These are phyloP conservation scores for Ogataea degrootiae DNA, from an alignment of 805 yeast species.

Conservation along the genomic window DNA sequence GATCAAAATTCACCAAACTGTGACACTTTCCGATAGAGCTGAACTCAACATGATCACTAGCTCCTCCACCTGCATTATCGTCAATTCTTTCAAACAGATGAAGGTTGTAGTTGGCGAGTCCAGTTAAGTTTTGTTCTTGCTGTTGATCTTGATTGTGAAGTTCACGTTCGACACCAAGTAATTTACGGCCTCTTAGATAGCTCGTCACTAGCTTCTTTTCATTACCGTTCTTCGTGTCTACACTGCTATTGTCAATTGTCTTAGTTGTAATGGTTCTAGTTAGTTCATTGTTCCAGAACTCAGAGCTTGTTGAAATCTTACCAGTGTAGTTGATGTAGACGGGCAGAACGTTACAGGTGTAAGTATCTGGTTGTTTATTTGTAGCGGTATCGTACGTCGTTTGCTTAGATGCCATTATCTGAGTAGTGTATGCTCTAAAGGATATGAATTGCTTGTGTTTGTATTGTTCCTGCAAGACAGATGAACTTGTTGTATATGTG, in stretches of 20 bases:
- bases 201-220: slow-evolving; percentile 3
- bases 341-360: slow-evolving; percentile 18
- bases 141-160: background rate
- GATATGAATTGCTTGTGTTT: too few relatives aligned
- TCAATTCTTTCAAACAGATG: slow-evolving; percentile 7
- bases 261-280: background rate
- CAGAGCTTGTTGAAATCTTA: slow-evolving; percentile 1
- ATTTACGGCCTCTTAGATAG: slow-evolving; percentile 19
- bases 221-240: background rate
- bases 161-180: slow-evolving; percentile 14
- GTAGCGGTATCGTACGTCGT: background rate
- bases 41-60: slow-evolving; percentile 7
- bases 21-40: slow-evolving; percentile 7
- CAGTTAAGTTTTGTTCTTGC: background rate
- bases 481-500: too few relatives aligned
- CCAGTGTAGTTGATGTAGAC: slow-evolving; percentile 15
- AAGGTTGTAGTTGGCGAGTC: slow-evolving; percentile 1
- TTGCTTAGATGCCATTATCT: background rate
- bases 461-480: too few relatives aligned
- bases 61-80: slow-evolving; percentile 3
- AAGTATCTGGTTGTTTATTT: background rate
- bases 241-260: slow-evolving; percentile 1
- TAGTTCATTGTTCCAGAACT: slow-evolving; percentile 10
- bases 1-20: slow-evolving; percentile 16
- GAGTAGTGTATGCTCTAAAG: too few relatives aligned